These are phyloP conservation scores for Alternaria conjuncta DNA, from an alignment of 2,329 filamentous ascomycete genomes.

Conservation along the genomic window DNA sequence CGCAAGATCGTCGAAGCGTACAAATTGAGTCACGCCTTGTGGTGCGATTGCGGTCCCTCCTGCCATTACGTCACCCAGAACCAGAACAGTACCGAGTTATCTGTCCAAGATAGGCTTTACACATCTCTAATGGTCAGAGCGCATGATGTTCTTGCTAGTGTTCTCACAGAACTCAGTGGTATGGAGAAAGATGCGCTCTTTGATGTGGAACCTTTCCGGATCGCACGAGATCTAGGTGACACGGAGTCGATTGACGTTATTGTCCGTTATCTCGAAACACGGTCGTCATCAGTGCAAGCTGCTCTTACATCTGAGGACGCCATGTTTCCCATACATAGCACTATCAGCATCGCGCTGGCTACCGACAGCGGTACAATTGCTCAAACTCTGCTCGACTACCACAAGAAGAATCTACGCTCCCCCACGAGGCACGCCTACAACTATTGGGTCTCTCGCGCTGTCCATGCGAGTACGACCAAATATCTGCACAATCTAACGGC, in stretches of 20 bases:
- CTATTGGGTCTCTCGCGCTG: background rate
- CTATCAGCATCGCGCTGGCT: background rate
- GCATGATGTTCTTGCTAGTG: background rate
- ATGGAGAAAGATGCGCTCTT: accelerated
- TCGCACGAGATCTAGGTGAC: background rate
- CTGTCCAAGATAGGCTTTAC: background rate
- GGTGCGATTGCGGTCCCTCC: background rate
- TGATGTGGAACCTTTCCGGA: accelerated
- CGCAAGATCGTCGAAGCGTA: background rate
- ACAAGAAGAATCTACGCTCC: background rate
- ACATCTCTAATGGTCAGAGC: background rate
- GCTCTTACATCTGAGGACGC: background rate
- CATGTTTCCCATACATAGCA: background rate
- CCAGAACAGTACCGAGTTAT: background rate
- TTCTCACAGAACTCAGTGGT: background rate
- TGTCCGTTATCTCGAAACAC: background rate
- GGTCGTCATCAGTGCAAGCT: accelerated
- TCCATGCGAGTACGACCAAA: background rate
- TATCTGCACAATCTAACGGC: background rate
- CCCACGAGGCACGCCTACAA: background rate
- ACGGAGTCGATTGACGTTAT: background rate
- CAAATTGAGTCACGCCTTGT: background rate
- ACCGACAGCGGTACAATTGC: background rate
- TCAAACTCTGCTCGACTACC: background rate
- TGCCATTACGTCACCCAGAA: background rate